Percentiles rank a stretch among this genome's conserved stretches.
These are phyloP conservation scores for Aspergillus bombycis DNA, from an alignment of 2,329 filamentous ascomycete genomes.

Conservation along the genomic window DNA sequence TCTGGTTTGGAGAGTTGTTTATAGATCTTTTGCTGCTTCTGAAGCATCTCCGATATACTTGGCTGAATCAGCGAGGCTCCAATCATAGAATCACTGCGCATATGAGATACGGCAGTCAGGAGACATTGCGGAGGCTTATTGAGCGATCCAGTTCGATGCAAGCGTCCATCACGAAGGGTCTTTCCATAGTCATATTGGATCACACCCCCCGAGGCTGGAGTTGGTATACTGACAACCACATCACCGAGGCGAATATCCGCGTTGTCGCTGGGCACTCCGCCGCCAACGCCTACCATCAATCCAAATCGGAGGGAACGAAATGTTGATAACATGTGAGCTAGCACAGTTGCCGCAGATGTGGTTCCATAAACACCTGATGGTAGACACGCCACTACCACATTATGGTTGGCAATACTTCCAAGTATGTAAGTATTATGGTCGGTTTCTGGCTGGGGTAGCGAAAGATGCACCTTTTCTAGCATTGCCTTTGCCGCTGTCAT, in stretches of 20 bases:
- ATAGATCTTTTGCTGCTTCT: slow-evolving; percentile 1
- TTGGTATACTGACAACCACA: slow-evolving; percentile 13
- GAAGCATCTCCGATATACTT: background rate
- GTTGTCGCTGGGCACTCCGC: slow-evolving; percentile 19
- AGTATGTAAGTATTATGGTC: slow-evolving; percentile 29
- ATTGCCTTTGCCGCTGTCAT: slow-evolving; percentile 30
- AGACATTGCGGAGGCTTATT: slow-evolving; percentile 3
- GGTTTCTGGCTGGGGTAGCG: background rate
- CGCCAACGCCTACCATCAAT: slow-evolving; percentile 33
- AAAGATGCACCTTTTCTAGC: slow-evolving; percentile 32
- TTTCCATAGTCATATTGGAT: slow-evolving; percentile 26
- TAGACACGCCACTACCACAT: slow-evolving; percentile 30
- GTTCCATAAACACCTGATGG: slow-evolving; percentile 24
- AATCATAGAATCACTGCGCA: slow-evolving; percentile 6
- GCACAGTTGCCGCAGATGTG: slow-evolving; percentile 25
- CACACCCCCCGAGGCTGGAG: background rate
- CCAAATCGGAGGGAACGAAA: slow-evolving; percentile 27
- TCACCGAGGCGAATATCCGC: slow-evolving; percentile 15
- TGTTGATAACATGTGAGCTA: slow-evolving; percentile 25
- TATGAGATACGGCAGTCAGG: no score
- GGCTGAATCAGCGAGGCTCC: background rate
- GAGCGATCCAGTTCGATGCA: slow-evolving; percentile 24
- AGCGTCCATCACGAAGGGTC: slow-evolving; percentile 18
- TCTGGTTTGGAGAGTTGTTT: slow-evolving; percentile 13
- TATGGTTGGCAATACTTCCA: slow-evolving; percentile 25